Evolutionary conservation across 2,329 filamentous ascomycete species (phyloP).

Genomic region (Pyricularia grisea): DNA sequence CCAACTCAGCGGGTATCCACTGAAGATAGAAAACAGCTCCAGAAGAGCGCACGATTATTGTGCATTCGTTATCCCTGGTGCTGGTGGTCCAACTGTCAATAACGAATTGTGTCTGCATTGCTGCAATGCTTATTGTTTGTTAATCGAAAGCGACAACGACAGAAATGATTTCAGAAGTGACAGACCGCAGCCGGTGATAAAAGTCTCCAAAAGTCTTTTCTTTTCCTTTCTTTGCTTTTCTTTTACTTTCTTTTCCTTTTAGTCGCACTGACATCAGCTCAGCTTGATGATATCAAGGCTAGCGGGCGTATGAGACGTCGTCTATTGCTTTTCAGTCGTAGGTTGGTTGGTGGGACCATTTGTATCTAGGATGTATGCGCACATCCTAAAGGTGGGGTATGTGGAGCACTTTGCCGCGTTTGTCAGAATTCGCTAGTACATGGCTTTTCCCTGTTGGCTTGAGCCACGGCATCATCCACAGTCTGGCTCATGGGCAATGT

Average conservation of each 20-base stretch:
- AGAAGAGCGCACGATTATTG: neutral
- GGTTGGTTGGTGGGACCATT: too few relatives aligned
- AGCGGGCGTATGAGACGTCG: too few relatives aligned
- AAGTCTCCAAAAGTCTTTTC: neutral
- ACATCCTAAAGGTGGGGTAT: too few relatives aligned
- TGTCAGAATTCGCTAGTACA: too few relatives aligned
- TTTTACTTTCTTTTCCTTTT: neutral
- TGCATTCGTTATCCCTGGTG: neutral
- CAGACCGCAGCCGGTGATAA: neutral
- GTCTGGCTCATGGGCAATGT: too few relatives aligned
- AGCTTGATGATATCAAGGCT: too few relatives aligned
- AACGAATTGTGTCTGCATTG: neutral
- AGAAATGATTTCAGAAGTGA: neutral
- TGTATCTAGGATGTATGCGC: too few relatives aligned
- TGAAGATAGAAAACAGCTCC: neutral
- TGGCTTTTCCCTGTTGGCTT: too few relatives aligned
- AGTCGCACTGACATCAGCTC: too few relatives aligned
- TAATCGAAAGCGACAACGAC: neutral
- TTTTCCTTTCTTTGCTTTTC: neutral
- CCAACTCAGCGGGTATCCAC: neutral
- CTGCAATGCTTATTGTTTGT: neutral
- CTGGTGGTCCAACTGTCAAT: neutral
- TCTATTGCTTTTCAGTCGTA: too few relatives aligned
- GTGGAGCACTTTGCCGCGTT: too few relatives aligned
- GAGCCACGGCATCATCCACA: too few relatives aligned